A percentile compares a stretch with the other conserved stretches of the same genome.
Evolutionary conservation across 768 basidiomycete species (phyloP).

Genomic region (Phanerochaete sordida): DNA sequence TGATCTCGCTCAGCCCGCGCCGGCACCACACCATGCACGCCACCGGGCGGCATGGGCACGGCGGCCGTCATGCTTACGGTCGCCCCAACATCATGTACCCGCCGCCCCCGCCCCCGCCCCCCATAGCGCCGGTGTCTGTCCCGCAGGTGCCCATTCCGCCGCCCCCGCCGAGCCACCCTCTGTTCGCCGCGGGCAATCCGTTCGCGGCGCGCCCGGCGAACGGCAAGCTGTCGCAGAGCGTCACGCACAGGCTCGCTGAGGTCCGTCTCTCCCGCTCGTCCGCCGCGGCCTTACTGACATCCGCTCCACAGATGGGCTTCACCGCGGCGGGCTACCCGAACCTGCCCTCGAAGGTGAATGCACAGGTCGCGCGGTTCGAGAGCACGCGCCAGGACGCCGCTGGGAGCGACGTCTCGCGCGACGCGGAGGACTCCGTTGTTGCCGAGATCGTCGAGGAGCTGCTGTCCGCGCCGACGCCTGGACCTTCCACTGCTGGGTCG

Average conservation of each 20-base stretch:
- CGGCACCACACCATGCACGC: constrained; percentile 38
- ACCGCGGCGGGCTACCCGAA: constrained; percentile 37
- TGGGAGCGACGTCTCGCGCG: constrained; percentile 2
- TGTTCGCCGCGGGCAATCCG: too few relatives aligned
- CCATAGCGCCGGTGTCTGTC: not conserved
- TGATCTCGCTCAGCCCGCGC: constrained; percentile 49
- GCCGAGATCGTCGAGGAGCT: constrained; percentile 26
- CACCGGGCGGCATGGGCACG: constrained; percentile 17
- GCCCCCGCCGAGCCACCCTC: not conserved
- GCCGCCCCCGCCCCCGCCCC: not conserved
- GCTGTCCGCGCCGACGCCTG: constrained; percentile 11
- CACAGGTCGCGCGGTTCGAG: constrained; percentile 14
- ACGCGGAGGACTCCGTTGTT: constrained; percentile 23
- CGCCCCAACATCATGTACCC: constrained; percentile 14
- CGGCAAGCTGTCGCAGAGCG: constrained; percentile 30
- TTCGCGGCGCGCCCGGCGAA: not conserved
- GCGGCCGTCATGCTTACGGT: constrained; percentile 30
- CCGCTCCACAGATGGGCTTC: not conserved
- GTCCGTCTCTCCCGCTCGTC: constrained; percentile 39
- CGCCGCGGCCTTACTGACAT: constrained; percentile 29
- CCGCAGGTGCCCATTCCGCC: not conserved
- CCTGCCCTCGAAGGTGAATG: constrained; percentile 44
- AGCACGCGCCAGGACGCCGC: not conserved
- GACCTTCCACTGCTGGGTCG: not conserved
- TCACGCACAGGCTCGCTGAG: constrained; percentile 58